Conservation (phyloP, 2,329 filamentous ascomycete species). For the Coniosporium tulheliwenetii region DNA sequence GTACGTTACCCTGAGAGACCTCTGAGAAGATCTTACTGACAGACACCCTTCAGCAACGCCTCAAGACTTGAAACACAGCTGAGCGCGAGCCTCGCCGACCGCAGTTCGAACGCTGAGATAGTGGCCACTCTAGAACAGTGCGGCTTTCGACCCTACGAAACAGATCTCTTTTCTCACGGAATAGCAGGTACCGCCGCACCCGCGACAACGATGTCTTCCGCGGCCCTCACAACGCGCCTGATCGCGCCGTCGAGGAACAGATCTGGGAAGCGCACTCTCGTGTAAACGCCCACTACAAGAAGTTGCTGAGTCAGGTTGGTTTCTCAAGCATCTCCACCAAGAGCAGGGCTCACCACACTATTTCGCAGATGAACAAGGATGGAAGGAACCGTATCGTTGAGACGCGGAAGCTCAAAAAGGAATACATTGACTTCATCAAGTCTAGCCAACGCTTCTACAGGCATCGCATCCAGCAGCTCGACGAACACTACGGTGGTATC, state of each 20-base stretch:
- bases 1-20: too few relatives aligned
- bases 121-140: slow-evolving; percentile 23
- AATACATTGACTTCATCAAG: slow-evolving; percentile 74
- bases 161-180: neutral
- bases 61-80: slow-evolving; percentile 30
- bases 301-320: slow-evolving; percentile 42
- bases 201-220: slow-evolving; percentile 59
- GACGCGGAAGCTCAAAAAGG: slow-evolving; percentile 64
- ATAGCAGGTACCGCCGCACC: slow-evolving; percentile 47
- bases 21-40: too few relatives aligned
- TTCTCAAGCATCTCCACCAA: slow-evolving; percentile 3
- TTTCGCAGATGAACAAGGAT: slow-evolving; percentile 29
- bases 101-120: slow-evolving; percentile 32
- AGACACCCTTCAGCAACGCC: too few relatives aligned
- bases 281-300: slow-evolving; percentile 66
- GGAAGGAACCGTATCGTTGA: slow-evolving; percentile 40
- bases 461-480: slow-evolving; percentile 65
- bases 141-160: too few relatives aligned
- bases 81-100: slow-evolving; percentile 29
- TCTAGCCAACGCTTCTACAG: slow-evolving; percentile 80
- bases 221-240: slow-evolving; percentile 51
- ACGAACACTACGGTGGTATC: slow-evolving; percentile 40
- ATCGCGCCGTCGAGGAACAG: slow-evolving; percentile 48
- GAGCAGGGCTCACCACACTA: neutral
- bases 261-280: slow-evolving; percentile 69